Conservation (phyloP, 192 early-diverging fungal species). For the Cetraspora pellucida region DNA sequence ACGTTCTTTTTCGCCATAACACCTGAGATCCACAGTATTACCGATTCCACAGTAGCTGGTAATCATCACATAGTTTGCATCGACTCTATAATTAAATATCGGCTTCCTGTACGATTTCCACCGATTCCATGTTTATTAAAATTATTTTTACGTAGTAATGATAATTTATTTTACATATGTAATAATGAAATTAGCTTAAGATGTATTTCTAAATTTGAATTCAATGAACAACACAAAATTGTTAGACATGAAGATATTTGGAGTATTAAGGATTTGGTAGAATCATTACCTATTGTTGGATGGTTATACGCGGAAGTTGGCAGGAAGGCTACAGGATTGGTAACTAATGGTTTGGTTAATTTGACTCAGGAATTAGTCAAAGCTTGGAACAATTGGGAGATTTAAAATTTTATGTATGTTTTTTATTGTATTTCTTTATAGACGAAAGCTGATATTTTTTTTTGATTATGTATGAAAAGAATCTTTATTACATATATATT, state of each 20-base stretch:
- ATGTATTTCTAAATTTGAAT: constrained; percentile 20
- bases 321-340: constrained; percentile 20
- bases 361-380: not conserved
- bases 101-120: not conserved
- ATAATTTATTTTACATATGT: not conserved
- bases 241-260: constrained; percentile 34
- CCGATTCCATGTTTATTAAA: not conserved
- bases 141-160: not conserved
- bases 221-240: constrained; percentile 33
- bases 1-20: not conserved
- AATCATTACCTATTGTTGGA: constrained; percentile 29
- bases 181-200: constrained; percentile 8
- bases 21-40: constrained; percentile 13
- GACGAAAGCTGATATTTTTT: too few species aligned
- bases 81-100: constrained; percentile 22
- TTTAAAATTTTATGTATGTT: not conserved
- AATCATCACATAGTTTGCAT: constrained; percentile 26
- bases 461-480: too few species aligned
- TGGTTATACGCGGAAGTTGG: constrained; percentile 31
- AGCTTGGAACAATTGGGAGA: constrained; percentile 10
- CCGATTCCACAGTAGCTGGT: not conserved
- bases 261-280: constrained; percentile 30
- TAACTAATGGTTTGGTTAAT: not conserved
- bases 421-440: too few species aligned
- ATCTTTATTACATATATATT: too few species aligned